Evolutionary conservation across 108 stramenopile species (phyloP).

Genomic region (Fistulifera pelliculosa): DNA sequence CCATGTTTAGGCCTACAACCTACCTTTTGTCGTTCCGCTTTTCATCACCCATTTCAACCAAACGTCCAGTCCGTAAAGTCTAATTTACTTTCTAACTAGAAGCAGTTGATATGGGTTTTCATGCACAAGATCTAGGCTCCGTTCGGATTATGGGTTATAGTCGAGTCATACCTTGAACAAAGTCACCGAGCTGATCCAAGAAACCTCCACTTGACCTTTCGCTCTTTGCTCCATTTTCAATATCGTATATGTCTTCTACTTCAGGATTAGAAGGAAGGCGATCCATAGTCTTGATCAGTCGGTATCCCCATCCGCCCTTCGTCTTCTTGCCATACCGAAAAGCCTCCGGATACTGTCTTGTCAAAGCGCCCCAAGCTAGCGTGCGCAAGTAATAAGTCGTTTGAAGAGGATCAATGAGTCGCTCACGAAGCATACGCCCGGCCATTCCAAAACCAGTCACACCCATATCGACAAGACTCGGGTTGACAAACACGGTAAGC

Average conservation of each 20-base stretch:
- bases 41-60: too few species aligned
- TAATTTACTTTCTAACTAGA: too few species aligned
- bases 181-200: conserved; percentile 62
- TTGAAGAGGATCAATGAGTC: conserved; percentile 62
- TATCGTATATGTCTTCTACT: conserved; percentile 81
- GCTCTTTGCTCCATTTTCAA: conserved; percentile 42
- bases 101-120: too few species aligned
- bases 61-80: too few species aligned
- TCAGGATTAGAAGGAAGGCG: conserved; percentile 71
- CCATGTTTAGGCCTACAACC: too few species aligned
- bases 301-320: conserved; percentile 73
- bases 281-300: conserved; percentile 56
- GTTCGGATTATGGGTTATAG: conserved; percentile 25
- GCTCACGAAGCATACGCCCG: conserved; percentile 79
- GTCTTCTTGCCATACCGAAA: conserved; percentile 90
- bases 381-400: conserved; percentile 83
- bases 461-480: conserved; percentile 90
- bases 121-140: too few species aligned
- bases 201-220: conserved; percentile 37
- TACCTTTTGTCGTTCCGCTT: too few species aligned
- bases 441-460: conserved; percentile 94
- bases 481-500: conserved; percentile 84
- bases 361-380: conserved; percentile 84
- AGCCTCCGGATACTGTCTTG: conserved; percentile 54
- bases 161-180: conserved; percentile 61